A percentile compares a stretch with the other conserved stretches of the same genome.
Evolutionary conservation across 208 protist genomes (phyloP).

Genomic region (Crithidia mellificae): DNA sequence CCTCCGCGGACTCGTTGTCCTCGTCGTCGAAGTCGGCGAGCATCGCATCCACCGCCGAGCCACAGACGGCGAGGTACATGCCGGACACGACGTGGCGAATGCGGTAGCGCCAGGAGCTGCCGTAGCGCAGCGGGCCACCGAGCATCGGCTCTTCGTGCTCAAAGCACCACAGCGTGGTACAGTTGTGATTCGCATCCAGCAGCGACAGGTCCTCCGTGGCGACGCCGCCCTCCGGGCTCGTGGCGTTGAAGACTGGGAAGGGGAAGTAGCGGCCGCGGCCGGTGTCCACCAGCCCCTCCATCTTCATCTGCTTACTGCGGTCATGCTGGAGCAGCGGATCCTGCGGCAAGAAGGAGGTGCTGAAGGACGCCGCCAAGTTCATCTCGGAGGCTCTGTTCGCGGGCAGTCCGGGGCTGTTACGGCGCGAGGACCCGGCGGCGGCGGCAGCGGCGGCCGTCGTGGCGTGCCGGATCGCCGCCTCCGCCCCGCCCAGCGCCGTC

Average conservation of each 20-base stretch:
- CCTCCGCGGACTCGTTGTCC: conserved; percentile 16
- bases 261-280: conserved; percentile 39
- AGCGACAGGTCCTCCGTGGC: conserved; percentile 5
- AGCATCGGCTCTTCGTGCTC: conserved; percentile 63
- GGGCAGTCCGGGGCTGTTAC: background rate
- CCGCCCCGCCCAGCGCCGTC: conserved; percentile 15
- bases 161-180: conserved; percentile 65
- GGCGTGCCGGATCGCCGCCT: conserved; percentile 1
- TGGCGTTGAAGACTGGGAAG: conserved; percentile 50
- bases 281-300: conserved; percentile 38
- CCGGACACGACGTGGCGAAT: conserved; percentile 65
- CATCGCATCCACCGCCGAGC: conserved; percentile 57
- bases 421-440: background rate
- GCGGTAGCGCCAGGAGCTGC: conserved; percentile 42
- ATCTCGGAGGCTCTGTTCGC: background rate
- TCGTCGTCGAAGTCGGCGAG: conserved; percentile 40
- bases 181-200: conserved; percentile 23
- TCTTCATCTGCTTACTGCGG: background rate
- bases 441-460: conserved; percentile 8
- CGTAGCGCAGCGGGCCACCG: conserved; percentile 53
- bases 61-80: conserved; percentile 67
- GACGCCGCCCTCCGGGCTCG: background rate
- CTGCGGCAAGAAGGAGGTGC: background rate
- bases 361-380: background rate
- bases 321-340: conserved; percentile 7